Percentiles rank a stretch among this genome's conserved stretches.
These are phyloP conservation scores for Truncatella angustata DNA, from an alignment of 2,329 filamentous ascomycete species.

Conservation along the genomic window DNA sequence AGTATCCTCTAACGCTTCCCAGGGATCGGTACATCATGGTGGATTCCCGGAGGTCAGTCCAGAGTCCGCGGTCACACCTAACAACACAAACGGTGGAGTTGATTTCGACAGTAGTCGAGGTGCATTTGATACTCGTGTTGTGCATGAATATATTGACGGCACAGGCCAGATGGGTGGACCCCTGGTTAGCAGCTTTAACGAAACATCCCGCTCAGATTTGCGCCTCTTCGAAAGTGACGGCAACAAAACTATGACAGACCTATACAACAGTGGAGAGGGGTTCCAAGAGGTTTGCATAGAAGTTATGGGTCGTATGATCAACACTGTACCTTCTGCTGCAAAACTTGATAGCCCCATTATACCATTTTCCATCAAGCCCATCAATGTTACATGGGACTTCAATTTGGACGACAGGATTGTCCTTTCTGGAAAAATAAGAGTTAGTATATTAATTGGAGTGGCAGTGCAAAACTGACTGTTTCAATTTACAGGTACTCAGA, in stretches of 20 bases:
- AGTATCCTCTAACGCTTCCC: background rate
- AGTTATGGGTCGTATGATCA: slow-evolving; percentile 23
- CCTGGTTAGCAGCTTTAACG: slow-evolving; percentile 25
- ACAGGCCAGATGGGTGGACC: slow-evolving; percentile 21
- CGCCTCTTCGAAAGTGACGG: slow-evolving; percentile 26
- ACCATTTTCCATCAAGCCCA: slow-evolving; percentile 23
- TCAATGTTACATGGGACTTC: slow-evolving; percentile 25
- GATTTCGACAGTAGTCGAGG: slow-evolving; percentile 22
- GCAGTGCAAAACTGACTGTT: background rate
- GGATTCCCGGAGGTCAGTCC: slow-evolving; percentile 23
- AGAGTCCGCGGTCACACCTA: slow-evolving; percentile 16
- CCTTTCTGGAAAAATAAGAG: slow-evolving; percentile 22
- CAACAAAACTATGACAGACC: slow-evolving; percentile 23
- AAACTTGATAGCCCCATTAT: slow-evolving; percentile 19
- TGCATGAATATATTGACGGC: slow-evolving; percentile 24
- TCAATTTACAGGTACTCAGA: slow-evolving; percentile 17
- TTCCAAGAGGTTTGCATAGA: slow-evolving; percentile 24
- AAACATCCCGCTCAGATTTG: slow-evolving; percentile 24
- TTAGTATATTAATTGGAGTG: slow-evolving; percentile 6
- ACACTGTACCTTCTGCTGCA: slow-evolving; percentile 25
- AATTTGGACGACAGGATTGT: slow-evolving; percentile 12
- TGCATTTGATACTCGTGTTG: slow-evolving; percentile 20
- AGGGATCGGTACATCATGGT: slow-evolving; percentile 25
- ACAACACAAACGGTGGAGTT: slow-evolving; percentile 23
- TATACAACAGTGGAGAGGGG: slow-evolving; percentile 20